Conservation (phyloP, 768 basidiomycete species). For the Botryobasidium botryosum region DNA sequence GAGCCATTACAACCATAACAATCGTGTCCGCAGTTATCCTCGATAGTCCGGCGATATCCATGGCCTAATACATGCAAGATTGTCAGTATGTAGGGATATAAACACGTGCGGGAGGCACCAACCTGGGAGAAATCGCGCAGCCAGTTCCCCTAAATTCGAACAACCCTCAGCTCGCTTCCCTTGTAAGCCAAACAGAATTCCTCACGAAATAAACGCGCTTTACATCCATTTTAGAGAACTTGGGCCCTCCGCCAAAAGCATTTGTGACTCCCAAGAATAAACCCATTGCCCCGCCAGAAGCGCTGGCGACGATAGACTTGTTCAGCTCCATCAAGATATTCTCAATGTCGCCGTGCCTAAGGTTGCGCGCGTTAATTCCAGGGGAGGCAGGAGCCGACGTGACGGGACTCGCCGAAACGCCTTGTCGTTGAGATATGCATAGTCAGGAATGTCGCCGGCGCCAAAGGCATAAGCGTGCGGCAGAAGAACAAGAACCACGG, state of each 20-base stretch:
- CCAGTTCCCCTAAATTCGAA: constrained; percentile 43
- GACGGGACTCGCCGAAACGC: constrained; percentile 26
- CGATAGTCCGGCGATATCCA: constrained; percentile 46
- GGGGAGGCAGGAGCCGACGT: not conserved
- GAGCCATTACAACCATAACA: constrained; percentile 73
- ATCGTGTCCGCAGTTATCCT: constrained; percentile 44
- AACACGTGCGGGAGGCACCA: too few species aligned
- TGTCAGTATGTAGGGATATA: too few species aligned
- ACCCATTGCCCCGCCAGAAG: constrained; percentile 11
- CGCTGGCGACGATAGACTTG: constrained; percentile 18
- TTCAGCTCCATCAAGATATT: constrained; percentile 17
- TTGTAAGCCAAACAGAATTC: constrained; percentile 11
- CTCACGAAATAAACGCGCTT: constrained; percentile 71
- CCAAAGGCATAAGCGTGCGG: constrained; percentile 27
- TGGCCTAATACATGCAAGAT: too few species aligned
- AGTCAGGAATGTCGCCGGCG: constrained; percentile 81
- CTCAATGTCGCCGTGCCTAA: constrained; percentile 76
- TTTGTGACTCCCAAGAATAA: constrained; percentile 18
- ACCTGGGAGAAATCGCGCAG: constrained; percentile 80
- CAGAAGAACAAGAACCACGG: too few species aligned
- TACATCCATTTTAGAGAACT: constrained; percentile 66
- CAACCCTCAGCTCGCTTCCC: constrained; percentile 1
- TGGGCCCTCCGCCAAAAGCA: constrained; percentile 38
- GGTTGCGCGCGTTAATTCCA: constrained; percentile 10
- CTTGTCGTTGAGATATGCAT: constrained; percentile 71